Conservation (phyloP, 2,329 filamentous ascomycete genomes). For the Colletotrichum falcatum region DNA sequence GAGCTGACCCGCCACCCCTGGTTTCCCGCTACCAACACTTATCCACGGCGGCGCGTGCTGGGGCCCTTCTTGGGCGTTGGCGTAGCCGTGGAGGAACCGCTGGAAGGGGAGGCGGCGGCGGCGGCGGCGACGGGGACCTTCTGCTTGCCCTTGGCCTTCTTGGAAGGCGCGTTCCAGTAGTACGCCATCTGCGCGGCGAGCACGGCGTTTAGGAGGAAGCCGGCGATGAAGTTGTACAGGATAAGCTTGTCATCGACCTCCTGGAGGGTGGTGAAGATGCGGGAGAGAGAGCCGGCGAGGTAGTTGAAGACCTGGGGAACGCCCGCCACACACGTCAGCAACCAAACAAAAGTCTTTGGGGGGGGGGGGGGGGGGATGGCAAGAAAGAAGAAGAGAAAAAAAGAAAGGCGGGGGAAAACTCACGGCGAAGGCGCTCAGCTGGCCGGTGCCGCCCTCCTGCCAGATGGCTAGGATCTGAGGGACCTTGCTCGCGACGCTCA, state of each 20-base stretch:
- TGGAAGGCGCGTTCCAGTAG: constrained; percentile 86
- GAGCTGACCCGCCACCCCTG: not conserved
- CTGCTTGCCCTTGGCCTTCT: constrained; percentile 58
- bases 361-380: too few species aligned
- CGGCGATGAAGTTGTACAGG: constrained; percentile 92
- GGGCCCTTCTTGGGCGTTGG: constrained; percentile 54
- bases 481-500: constrained; percentile 90
- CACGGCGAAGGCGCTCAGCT: constrained; percentile 96
- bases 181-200: constrained; percentile 92
- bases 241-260: constrained; percentile 98
- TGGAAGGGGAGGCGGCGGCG: constrained; percentile 43
- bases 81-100: constrained; percentile 42
- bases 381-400: not conserved
- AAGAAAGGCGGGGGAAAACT: constrained; percentile 51
- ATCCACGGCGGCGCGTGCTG: constrained; percentile 59
- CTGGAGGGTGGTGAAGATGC: constrained; percentile 97
- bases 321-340: constrained; percentile 12
- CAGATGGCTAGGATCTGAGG: constrained; percentile 93
- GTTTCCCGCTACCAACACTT: constrained; percentile 25
- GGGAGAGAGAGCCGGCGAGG: constrained; percentile 88
- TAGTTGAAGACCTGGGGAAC: constrained; percentile 91
- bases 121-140: constrained; percentile 47
- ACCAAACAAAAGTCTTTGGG: fast-evolving
- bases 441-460: constrained; percentile 87
- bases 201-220: constrained; percentile 89